Evolutionary conservation across 2,329 filamentous ascomycete species (phyloP), one percentile per base, ranked within the genome.

Genomic region (Paramyrothecium roridum): DNA sequence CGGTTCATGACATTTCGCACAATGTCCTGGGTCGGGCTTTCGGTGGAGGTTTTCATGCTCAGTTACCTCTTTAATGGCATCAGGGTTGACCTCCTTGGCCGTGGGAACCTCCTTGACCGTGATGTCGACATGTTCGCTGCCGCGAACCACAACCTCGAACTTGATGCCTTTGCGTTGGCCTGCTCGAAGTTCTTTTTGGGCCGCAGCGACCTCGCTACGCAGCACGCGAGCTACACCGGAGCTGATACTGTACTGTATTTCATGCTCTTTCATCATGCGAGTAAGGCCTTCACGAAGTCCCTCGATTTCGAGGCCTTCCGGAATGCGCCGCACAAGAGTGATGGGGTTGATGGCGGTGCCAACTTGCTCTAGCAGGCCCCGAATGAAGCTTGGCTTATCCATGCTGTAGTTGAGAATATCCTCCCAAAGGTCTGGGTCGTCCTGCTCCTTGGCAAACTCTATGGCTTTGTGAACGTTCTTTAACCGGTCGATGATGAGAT

Each of bases 381-480:
- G 88, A 62, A 99, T 98, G 74, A 99, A 99, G 45, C 85, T 85
- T 1, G 95, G 95, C 67, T 97, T 96, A 74, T 97, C 92, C 95
- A 99, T 98, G 57, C 90, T 93, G 71, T 98, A 98, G 63, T 93
- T 86, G 7, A 99, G 83, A 8, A 99, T 80, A 66, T 98, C 93
- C 60, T 96, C 90, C 95, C 95, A 99, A 0, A 99, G 80, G 63
- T 97, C 93, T 0, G 88, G 86, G 64, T 97, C 93, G 59, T 95
- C 87, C 67, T 98, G 92, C 58, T 93, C 88, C 70, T 97, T 97
- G 53, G 92, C 93, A 66, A 99, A 99, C 1, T 88, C 83, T 62
- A 99, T 99, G 10, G 95, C 95, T 62, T 95, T 92, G 51, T 88
- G 89, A 51, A 98, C 93, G 68, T 99, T 91, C 56, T 87, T 87